These are phyloP conservation scores for Rheum nobile DNA, from an alignment of 148 eudicot genomes.

Conservation along the genomic window DNA sequence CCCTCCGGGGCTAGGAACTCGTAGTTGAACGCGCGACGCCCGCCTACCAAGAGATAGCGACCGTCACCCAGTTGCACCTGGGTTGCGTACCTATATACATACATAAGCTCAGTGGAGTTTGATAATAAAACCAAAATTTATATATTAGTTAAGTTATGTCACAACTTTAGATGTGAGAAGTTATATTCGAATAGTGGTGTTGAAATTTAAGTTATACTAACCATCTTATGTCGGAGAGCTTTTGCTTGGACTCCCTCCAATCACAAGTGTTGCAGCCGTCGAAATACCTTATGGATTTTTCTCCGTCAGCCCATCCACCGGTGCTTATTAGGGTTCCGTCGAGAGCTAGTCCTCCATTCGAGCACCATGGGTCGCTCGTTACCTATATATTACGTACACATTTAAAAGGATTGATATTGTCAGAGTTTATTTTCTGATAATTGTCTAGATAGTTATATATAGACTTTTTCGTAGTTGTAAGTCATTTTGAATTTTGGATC, in stretches of 20 bases:
- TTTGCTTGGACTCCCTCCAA: conserved; percentile 22
- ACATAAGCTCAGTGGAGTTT: no score
- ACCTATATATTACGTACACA: conserved; percentile 43
- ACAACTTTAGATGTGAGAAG: no score
- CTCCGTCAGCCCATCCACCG: conserved; percentile 55
- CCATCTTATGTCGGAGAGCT: conserved; percentile 39
- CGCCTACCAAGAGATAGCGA: conserved; percentile 45
- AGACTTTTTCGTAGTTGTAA: no score
- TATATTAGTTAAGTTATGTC: no score
- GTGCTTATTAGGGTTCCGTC: conserved; percentile 48
- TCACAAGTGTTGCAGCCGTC: conserved; percentile 20
- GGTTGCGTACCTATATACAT: conserved; percentile 49
- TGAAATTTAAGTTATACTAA: no score
- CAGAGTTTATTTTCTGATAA: no score
- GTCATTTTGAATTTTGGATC: no score
- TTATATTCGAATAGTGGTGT: no score
- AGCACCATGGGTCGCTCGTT: conserved; percentile 66
- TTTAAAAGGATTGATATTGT: no score
- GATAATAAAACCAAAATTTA: no score
- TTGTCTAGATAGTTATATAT: no score
- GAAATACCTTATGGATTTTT: conserved; percentile 25
- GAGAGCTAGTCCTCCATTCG: conserved; percentile 53
- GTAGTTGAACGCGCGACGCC: conserved; percentile 44
- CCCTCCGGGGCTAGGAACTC: conserved; percentile 40
- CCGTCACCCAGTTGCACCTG: conserved; percentile 47